phyloP scores from a whole-genome alignment of 2,329 filamentous ascomycete species.

The Dothideomycetes sp. region DNA sequence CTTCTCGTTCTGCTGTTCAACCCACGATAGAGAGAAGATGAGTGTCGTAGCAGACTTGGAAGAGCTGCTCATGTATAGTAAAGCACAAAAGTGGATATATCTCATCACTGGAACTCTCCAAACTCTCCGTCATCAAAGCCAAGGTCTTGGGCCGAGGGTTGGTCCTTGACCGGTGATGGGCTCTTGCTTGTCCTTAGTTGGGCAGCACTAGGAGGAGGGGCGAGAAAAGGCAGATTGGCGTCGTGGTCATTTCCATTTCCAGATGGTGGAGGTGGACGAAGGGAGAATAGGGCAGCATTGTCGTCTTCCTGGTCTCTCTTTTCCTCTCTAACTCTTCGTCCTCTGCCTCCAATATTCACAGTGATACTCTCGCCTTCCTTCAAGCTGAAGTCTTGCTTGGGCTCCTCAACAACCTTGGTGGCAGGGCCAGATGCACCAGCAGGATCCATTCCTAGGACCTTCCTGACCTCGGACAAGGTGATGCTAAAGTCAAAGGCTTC shows the following conservation, averaged over 20 bases:
- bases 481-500: conserved; percentile 82
- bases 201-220: conserved; percentile 55
- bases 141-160: conserved; percentile 44
- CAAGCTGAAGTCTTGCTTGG: conserved; percentile 65
- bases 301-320: conserved; percentile 30
- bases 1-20: conserved; percentile 22
- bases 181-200: conserved; percentile 52
- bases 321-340: conserved; percentile 29
- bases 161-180: conserved; percentile 10
- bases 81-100: conserved; percentile 3
- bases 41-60: conserved; percentile 6
- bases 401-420: conserved; percentile 34
- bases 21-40: conserved; percentile 14
- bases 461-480: conserved; percentile 65
- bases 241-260: conserved; percentile 17
- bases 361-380: conserved; percentile 87
- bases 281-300: conserved; percentile 50
- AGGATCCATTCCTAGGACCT: conserved; percentile 53
- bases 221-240: conserved; percentile 41
- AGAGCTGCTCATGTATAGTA: conserved; percentile 7
- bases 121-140: conserved; percentile 84
- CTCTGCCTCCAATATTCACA: conserved; percentile 58
- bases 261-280: conserved; percentile 64
- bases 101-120: conserved; percentile 60
- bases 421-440: conserved; percentile 14